Evolutionary conservation across 2,329 filamentous ascomycete species (phyloP).

Genomic region (Trichoderma koningiopsis): DNA sequence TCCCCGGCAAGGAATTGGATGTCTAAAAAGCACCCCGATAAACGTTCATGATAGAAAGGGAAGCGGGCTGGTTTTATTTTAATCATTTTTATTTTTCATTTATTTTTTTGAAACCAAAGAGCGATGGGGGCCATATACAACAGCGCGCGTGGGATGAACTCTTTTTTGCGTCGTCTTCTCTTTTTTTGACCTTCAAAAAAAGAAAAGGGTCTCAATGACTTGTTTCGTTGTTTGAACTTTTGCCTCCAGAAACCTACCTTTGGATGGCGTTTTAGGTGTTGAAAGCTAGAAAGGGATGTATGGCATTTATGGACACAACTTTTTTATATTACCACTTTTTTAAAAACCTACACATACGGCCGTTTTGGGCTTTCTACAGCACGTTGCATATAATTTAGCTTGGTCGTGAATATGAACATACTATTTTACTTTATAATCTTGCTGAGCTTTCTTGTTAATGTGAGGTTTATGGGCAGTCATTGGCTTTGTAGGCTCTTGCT

Average conservation of each 20-base stretch:
- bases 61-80: constrained; percentile 7
- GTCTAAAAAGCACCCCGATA: neutral
- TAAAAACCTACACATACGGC: neutral
- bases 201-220: constrained; percentile 15
- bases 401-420: constrained; percentile 18
- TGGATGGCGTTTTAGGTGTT: constrained; percentile 27
- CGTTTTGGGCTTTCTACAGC: neutral
- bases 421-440: neutral
- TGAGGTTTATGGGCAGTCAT: neutral
- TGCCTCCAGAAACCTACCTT: constrained; percentile 20
- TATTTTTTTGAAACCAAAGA: neutral
- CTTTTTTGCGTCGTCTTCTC: constrained; percentile 12
- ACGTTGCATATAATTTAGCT: constrained; percentile 19
- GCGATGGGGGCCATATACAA: constrained; percentile 5
- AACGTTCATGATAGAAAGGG: constrained; percentile 11
- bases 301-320: constrained; percentile 18
- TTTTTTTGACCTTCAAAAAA: neutral
- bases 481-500: neutral
- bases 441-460: neutral
- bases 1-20: constrained; percentile 11
- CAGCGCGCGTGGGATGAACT: constrained; percentile 17
- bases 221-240: constrained; percentile 24
- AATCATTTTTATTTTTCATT: neutral
- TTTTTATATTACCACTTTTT: neutral
- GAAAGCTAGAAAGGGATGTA: constrained; percentile 21